phyloP scores from a whole-genome alignment of 1,139 yeast genomes.

The Debaryomyces psychrophilus region DNA sequence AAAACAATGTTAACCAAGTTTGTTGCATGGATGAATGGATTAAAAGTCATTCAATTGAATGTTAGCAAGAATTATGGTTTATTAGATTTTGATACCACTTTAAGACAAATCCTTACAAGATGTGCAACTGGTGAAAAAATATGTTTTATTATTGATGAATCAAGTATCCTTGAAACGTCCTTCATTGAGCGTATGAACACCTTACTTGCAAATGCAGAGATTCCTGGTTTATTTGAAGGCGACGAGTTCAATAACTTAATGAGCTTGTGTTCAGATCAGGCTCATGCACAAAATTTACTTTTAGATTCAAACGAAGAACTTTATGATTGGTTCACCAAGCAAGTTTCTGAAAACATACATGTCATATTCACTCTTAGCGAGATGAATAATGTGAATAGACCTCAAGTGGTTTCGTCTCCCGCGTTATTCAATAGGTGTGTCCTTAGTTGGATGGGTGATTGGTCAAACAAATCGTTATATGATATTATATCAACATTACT shows the following conservation, averaged over 20 bases:
- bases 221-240: constrained; percentile 86
- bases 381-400: constrained; percentile 39
- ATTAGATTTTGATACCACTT: constrained; percentile 65
- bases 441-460: constrained; percentile 85
- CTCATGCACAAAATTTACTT: constrained; percentile 61
- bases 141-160: constrained; percentile 81
- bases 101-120: constrained; percentile 54
- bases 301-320: constrained; percentile 76
- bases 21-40: constrained; percentile 91
- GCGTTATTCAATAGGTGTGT: constrained; percentile 93
- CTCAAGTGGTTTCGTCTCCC: constrained; percentile 70
- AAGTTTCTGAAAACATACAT: constrained; percentile 74
- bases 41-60: constrained; percentile 60
- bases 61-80: constrained; percentile 60
- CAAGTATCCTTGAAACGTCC: constrained; percentile 73
- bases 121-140: constrained; percentile 61
- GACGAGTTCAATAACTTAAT: constrained; percentile 64
- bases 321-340: constrained; percentile 71
- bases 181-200: constrained; percentile 93
- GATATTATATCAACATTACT: constrained; percentile 54
- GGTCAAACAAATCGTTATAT: constrained; percentile 58
- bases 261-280: constrained; percentile 59
- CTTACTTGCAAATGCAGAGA: constrained; percentile 85
- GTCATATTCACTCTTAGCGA: constrained; percentile 79
- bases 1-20: constrained; percentile 76